Conservation (phyloP, 1,139 yeast species). For the Pichia sp. region DNA sequence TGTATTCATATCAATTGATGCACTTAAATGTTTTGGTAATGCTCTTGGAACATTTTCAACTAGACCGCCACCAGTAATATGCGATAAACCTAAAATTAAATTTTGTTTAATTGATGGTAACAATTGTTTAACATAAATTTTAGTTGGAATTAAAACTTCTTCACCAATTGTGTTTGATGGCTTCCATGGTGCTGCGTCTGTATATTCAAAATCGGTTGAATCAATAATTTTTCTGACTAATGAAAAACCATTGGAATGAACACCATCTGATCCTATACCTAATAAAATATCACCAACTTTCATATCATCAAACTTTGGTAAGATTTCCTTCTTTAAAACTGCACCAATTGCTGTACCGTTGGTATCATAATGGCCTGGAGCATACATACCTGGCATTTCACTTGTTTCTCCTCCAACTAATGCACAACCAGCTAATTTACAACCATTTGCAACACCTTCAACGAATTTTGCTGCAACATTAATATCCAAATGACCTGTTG, state of each 20-base stretch:
- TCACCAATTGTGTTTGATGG: slow-evolving; percentile 71
- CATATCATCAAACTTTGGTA: slow-evolving; percentile 69
- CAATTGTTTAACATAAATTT: slow-evolving; percentile 88
- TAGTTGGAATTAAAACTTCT: slow-evolving; percentile 82
- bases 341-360: slow-evolving; percentile 99
- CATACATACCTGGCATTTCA: slow-evolving; percentile 99
- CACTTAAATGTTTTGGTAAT: slow-evolving; percentile 72
- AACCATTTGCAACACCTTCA: slow-evolving; percentile 93
- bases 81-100: slow-evolving; percentile 81
- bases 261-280: slow-evolving; percentile 87
- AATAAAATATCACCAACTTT: slow-evolving; percentile 70
- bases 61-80: slow-evolving; percentile 97
- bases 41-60: slow-evolving; percentile 96
- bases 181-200: slow-evolving; percentile 82
- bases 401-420: slow-evolving; percentile 98
- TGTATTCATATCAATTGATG: slow-evolving; percentile 65
- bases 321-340: slow-evolving; percentile 67
- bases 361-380: slow-evolving; percentile 92
- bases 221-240: slow-evolving; percentile 92
- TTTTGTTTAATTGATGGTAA: slow-evolving; percentile 66
- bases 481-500: slow-evolving; percentile 86
- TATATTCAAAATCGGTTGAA: slow-evolving; percentile 59
- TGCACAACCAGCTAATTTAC: slow-evolving; percentile 94
- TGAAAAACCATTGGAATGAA: slow-evolving; percentile 95
- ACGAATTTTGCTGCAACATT: slow-evolving; percentile 83